These are phyloP conservation scores for Xylaria sp. DNA, from an alignment of 2,329 filamentous ascomycete genomes.

Conservation along the genomic window DNA sequence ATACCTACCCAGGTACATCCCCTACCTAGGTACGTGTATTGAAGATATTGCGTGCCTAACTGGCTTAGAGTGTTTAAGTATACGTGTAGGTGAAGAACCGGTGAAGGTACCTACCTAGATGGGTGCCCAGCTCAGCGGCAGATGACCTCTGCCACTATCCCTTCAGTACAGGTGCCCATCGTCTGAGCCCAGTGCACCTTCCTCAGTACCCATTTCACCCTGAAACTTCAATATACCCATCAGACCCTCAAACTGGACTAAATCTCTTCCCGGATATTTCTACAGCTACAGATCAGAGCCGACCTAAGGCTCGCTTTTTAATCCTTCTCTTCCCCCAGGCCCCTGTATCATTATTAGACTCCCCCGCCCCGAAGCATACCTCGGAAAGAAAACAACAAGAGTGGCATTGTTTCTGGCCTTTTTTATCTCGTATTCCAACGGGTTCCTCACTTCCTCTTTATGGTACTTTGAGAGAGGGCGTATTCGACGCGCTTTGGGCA, in stretches of 20 bases:
- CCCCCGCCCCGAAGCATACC: no score
- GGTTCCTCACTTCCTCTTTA: neutral
- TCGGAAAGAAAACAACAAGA: neutral
- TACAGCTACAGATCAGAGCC: neutral
- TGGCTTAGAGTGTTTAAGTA: neutral
- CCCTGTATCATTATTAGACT: neutral
- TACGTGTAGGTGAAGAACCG: no score
- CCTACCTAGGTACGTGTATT: no score
- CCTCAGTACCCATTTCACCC: neutral
- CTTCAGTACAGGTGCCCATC: neutral
- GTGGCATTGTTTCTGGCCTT: no score
- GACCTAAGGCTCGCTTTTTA: neutral
- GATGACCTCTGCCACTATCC: neutral
- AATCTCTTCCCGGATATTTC: neutral
- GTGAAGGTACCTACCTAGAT: neutral
- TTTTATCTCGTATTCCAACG: neutral
- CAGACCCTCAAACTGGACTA: neutral
- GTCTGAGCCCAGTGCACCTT: slow-evolving; percentile 7
- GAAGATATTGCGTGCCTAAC: no score
- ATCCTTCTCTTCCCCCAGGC: neutral
- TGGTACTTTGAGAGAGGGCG: neutral
- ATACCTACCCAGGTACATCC: no score
- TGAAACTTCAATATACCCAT: neutral
- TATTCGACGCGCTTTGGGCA: neutral
- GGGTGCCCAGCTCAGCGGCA: neutral